phyloP scores from a whole-genome alignment of 2,329 filamentous ascomycete genomes.

The Pestalotiopsis sp. region DNA sequence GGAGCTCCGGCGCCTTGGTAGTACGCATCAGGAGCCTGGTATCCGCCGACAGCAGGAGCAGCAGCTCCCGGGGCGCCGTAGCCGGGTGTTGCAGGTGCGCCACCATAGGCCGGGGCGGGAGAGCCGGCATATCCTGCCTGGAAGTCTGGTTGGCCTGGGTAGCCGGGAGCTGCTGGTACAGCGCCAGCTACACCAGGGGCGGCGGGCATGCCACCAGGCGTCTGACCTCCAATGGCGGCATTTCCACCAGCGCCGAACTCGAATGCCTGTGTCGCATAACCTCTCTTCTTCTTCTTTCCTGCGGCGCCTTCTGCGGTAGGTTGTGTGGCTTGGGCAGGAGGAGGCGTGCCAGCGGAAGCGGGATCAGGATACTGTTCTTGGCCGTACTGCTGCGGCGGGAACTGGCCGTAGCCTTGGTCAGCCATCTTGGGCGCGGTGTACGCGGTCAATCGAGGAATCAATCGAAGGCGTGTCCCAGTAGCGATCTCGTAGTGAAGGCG shows the following conservation, averaged over 20 bases:
- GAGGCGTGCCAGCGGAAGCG: conserved; percentile 35
- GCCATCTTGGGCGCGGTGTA: conserved; percentile 49
- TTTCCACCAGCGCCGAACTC: conserved; percentile 91
- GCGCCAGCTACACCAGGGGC: conserved; percentile 43
- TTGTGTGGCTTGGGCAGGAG: conserved; percentile 34
- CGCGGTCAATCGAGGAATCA: conserved; percentile 20
- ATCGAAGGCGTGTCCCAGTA: background rate
- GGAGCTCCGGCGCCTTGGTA: conserved; percentile 58
- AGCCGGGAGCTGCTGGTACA: conserved; percentile 49
- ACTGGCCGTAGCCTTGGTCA: conserved; percentile 58
- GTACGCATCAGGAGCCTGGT: conserved; percentile 69
- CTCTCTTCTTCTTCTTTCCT: conserved; percentile 91
- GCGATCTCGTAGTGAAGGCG: background rate
- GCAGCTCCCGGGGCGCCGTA: conserved; percentile 47
- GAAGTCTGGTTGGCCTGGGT: conserved; percentile 51
- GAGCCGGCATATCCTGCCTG: conserved; percentile 36
- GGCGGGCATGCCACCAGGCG: conserved; percentile 37
- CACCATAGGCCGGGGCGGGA: conserved; percentile 41
- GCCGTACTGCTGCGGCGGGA: conserved; percentile 43
- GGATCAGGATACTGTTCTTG: conserved; percentile 45
- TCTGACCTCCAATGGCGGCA: conserved; percentile 54
- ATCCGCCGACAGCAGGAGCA: conserved; percentile 58
- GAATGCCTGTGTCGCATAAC: conserved; percentile 93
- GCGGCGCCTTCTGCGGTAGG: conserved; percentile 45
- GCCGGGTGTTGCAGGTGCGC: conserved; percentile 35